A percentile compares a stretch with the other conserved stretches of the same genome.
Conservation (phyloP, 257 asterid genomes). For the Penstemon eatonii region DNA sequence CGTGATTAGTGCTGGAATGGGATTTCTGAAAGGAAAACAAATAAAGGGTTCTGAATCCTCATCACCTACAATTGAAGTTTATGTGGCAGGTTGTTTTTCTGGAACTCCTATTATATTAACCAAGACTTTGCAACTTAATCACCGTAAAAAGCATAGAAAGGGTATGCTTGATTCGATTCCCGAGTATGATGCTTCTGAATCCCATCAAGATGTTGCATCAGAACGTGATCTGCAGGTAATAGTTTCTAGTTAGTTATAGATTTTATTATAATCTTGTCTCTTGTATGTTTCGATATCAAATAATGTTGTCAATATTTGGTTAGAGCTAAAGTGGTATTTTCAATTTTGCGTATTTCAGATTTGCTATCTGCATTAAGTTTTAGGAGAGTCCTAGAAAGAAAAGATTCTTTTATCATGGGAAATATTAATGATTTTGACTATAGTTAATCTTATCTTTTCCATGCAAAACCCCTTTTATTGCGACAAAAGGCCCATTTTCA, state of each 20-base stretch:
- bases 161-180: conserved; percentile 67
- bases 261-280: conserved; percentile 2
- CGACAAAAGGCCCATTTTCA: conserved; percentile 32
- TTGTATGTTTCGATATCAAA: neutral
- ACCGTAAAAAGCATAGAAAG: conserved; percentile 61
- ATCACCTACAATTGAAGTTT: conserved; percentile 74
- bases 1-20: conserved; percentile 49
- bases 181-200: conserved; percentile 50
- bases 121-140: conserved; percentile 63
- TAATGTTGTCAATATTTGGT: neutral
- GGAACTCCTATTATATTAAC: conserved; percentile 82
- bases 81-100: conserved; percentile 74
- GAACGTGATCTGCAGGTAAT: conserved; percentile 68
- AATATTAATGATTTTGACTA: neutral
- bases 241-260: neutral
- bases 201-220: conserved; percentile 43
- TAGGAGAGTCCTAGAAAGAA: neutral
- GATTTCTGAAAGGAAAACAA: conserved; percentile 72
- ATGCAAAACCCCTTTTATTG: conserved; percentile 41
- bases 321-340: neutral
- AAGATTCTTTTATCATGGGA: neutral
- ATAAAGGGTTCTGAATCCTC: conserved; percentile 44
- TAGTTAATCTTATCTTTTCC: conserved; percentile 28
- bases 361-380: neutral
- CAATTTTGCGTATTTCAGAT: no score